These are phyloP conservation scores for Verticillium nubilum DNA, from an alignment of 2,329 filamentous ascomycete genomes.

Conservation along the genomic window DNA sequence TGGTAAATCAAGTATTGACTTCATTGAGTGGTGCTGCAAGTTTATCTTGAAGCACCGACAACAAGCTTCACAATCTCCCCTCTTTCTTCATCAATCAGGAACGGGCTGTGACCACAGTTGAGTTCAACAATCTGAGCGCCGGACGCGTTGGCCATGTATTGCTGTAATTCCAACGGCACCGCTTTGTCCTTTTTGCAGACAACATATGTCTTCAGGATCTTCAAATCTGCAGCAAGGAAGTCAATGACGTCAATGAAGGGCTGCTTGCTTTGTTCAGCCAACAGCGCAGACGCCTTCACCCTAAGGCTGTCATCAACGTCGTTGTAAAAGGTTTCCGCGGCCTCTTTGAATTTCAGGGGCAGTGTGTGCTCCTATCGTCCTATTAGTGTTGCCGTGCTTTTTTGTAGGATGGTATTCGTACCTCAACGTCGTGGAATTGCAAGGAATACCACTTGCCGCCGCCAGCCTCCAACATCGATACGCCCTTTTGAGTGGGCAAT, in stretches of 20 bases:
- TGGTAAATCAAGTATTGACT: too few species aligned
- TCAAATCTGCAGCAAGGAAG: background rate
- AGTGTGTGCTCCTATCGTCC: background rate
- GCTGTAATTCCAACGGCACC: background rate
- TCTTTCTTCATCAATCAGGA: background rate
- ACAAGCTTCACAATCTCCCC: background rate
- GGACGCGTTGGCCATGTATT: background rate
- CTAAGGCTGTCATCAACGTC: background rate
- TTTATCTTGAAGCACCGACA: background rate
- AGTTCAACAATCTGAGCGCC: background rate
- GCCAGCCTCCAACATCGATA: background rate
- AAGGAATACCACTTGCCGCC: background rate
- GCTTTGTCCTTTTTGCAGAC: background rate
- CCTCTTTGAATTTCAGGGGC: background rate
- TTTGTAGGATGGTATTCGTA: background rate
- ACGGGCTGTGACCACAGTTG: background rate
- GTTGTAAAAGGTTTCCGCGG: background rate
- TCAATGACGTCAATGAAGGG: background rate
- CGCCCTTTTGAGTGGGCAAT: background rate
- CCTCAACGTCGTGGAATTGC: background rate
- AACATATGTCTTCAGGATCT: background rate
- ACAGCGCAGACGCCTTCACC: background rate
- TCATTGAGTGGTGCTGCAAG: too few species aligned
- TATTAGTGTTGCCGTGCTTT: background rate
- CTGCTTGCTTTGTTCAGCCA: background rate